Evolutionary conservation across 495 filamentous ascomycete species (phyloP).

Genomic region (Lasiosphaeria miniovina): DNA sequence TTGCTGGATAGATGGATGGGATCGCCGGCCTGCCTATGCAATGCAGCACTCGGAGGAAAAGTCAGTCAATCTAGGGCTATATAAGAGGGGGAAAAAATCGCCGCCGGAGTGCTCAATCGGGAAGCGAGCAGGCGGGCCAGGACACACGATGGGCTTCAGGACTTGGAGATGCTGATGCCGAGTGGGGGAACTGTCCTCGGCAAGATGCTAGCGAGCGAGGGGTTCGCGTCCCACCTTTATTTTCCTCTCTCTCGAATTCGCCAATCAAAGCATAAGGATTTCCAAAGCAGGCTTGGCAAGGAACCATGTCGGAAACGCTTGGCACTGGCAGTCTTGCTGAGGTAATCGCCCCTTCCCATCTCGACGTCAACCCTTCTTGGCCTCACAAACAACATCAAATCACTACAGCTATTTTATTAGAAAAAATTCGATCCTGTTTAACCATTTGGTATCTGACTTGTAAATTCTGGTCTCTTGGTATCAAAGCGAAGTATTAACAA

Average conservation of each 20-base stretch:
- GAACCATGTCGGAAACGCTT: not conserved
- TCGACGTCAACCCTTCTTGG: not conserved
- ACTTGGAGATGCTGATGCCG: conserved; percentile 1
- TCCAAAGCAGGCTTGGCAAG: conserved; percentile 11
- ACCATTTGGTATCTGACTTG: not conserved
- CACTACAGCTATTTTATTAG: not conserved
- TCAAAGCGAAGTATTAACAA: no score
- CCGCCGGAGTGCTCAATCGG: conserved; percentile 7
- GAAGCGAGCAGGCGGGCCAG: conserved; percentile 11
- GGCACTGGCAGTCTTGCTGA: conserved; percentile 6
- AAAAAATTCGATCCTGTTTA: not conserved
- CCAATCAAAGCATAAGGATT: conserved; percentile 23
- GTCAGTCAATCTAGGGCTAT: conserved; percentile 1
- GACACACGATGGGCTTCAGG: conserved; percentile 11
- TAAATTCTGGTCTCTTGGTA: no score
- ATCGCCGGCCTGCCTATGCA: not conserved
- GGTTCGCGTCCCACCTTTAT: conserved; percentile 5
- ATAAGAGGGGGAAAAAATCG: conserved; percentile 11
- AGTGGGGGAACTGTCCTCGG: no score
- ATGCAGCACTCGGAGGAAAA: conserved; percentile 3
- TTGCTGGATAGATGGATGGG: not conserved
- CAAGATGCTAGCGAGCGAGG: no score
- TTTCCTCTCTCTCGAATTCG: conserved; percentile 12
- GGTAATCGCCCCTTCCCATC: conserved; percentile 3
- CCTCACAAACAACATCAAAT: not conserved